phyloP scores from a whole-genome alignment of 805 yeast genomes.

The Schwanniomyces occidentalis region DNA sequence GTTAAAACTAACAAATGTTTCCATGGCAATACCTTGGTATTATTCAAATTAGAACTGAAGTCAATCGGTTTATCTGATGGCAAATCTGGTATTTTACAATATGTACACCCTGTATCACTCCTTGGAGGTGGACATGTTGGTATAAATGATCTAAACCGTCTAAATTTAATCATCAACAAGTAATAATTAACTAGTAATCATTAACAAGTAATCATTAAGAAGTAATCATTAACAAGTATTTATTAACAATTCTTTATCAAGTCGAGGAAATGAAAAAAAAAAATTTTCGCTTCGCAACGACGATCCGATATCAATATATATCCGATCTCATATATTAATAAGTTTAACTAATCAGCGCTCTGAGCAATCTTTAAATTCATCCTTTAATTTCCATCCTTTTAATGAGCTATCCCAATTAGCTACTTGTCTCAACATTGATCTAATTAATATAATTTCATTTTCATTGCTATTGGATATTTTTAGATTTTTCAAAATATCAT shows the following conservation, averaged over 20 bases:
- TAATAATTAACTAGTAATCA: no score
- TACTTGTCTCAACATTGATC: conserved; percentile 68
- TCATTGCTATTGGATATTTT: conserved; percentile 28
- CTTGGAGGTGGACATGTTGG: conserved; percentile 50
- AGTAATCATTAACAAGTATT: no score
- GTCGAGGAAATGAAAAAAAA: no score
- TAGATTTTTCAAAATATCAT: conserved; percentile 45
- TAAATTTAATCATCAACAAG: conserved; percentile 1
- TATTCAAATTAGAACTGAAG: conserved; percentile 36
- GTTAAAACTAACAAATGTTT: conserved; percentile 58
- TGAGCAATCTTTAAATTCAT: conserved; percentile 30
- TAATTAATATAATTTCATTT: conserved; percentile 56
- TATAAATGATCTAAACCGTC: conserved; percentile 7
- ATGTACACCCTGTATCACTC: conserved; percentile 63
- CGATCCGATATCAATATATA: no score
- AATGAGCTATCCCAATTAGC: conserved; percentile 63
- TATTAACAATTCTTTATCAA: no score
- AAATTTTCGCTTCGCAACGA: no score
- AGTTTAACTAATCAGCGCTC: no score
- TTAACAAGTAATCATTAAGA: no score
- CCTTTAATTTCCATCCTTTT: conserved; percentile 67
- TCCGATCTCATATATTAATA: no score
- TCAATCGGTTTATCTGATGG: conserved; percentile 47
- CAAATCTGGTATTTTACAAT: conserved; percentile 42
- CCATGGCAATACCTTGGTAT: conserved; percentile 52